A percentile compares a stretch with the other conserved stretches of the same genome.
These are phyloP conservation scores for Blastobotrys arbuscula DNA, from an alignment of 1,139 yeast genomes.

Conservation along the genomic window DNA sequence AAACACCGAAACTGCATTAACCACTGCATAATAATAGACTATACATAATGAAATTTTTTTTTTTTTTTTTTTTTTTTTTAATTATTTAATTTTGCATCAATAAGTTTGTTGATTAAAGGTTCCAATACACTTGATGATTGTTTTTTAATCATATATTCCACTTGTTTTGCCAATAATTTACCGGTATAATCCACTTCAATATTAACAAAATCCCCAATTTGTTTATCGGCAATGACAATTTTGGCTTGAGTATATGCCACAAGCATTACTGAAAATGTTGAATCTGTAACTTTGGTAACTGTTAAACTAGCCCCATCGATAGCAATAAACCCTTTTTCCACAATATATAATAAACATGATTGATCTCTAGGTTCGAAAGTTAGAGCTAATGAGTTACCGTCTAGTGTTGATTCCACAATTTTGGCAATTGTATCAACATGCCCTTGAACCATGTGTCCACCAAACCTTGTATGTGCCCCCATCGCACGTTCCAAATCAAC, in stretches of 20 bases:
- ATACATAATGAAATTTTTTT: neutral
- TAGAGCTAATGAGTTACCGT: conserved; percentile 74
- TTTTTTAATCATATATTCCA: conserved; percentile 52
- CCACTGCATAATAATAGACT: conserved; percentile 1
- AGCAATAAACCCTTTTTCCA: conserved; percentile 88
- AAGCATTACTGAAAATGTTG: conserved; percentile 78
- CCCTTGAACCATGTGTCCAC: conserved; percentile 97
- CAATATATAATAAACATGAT: conserved; percentile 65
- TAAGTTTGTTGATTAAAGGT: conserved; percentile 44
- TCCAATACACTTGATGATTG: conserved; percentile 36
- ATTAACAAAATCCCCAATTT: conserved; percentile 62
- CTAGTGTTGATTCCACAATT: conserved; percentile 50
- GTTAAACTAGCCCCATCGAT: conserved; percentile 95
- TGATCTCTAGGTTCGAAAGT: conserved; percentile 68
- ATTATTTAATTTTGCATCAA: conserved; percentile 44
- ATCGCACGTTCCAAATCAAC: conserved; percentile 94
- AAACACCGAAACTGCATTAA: neutral
- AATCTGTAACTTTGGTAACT: conserved; percentile 65
- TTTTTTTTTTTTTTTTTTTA: conserved; percentile 6
- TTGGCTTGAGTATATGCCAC: conserved; percentile 84
- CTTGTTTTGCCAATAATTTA: conserved; percentile 83
- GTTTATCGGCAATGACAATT: conserved; percentile 66
- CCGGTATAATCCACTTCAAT: conserved; percentile 95
- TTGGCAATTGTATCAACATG: conserved; percentile 88
- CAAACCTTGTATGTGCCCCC: conserved; percentile 72